Evolutionary conservation across 202 grass and related monocot species (phyloP).

Genomic region (Carex arenaria): DNA sequence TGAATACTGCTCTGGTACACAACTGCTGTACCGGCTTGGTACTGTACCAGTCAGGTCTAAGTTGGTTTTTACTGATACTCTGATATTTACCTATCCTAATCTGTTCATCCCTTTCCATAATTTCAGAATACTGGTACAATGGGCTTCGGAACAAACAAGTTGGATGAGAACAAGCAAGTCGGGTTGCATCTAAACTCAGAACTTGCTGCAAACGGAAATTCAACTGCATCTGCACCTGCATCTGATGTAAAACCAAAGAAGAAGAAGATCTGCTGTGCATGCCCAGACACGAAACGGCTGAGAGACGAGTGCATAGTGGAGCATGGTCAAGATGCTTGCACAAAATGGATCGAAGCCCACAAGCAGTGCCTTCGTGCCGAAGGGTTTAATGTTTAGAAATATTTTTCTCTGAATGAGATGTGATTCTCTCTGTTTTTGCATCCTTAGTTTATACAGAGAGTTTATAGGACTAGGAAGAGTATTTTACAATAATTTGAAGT

Average conservation of each 20-base stretch:
- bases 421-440: background rate
- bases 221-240: conserved; percentile 12
- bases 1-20: background rate
- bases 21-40: background rate
- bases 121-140: conserved; percentile 5
- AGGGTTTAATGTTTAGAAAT: conserved; percentile 73
- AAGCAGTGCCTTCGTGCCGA: conserved; percentile 64
- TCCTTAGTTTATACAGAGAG: conserved; percentile 3
- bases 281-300: conserved; percentile 83
- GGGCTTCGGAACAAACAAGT: background rate
- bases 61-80: background rate
- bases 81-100: background rate
- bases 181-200: conserved; percentile 13
- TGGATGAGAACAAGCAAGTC: conserved; percentile 17
- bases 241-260: conserved; percentile 63
- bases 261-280: conserved; percentile 88
- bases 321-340: conserved; percentile 60
- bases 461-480: background rate
- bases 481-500: too few relatives aligned
- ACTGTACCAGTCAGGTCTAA: background rate
- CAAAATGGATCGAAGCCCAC: conserved; percentile 88
- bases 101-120: background rate
- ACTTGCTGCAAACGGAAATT: conserved; percentile 17
- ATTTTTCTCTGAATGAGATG: background rate
- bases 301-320: conserved; percentile 80